Percentiles rank a stretch among this genome's conserved stretches.
phyloP scores from a whole-genome alignment of 2,329 filamentous ascomycete genomes.

The Penicillium sp. region DNA sequence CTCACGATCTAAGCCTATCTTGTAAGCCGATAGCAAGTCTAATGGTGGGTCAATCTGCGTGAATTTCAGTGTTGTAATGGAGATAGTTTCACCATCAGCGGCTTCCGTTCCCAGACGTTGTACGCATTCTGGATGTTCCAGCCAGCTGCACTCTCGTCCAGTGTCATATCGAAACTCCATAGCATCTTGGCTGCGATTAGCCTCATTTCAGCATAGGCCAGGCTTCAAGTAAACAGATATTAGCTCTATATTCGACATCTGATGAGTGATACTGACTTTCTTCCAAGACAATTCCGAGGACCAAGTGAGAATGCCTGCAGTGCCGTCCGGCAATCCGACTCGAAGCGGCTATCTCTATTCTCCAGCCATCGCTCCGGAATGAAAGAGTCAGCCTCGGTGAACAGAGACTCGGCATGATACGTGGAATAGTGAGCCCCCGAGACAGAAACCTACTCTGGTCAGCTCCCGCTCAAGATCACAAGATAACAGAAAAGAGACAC shows the following conservation, averaged over 20 bases:
- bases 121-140: conserved; percentile 24
- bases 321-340: conserved; percentile 13
- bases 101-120: conserved; percentile 23
- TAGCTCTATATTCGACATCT: not conserved
- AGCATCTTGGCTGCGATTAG: conserved; percentile 22
- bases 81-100: conserved; percentile 18
- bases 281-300: conserved; percentile 28
- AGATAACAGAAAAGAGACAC: not conserved
- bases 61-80: conserved; percentile 1
- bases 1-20: not conserved
- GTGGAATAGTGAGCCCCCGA: conserved; percentile 13
- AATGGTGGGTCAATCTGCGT: not conserved
- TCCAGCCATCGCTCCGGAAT: conserved; percentile 31
- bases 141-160: conserved; percentile 5
- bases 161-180: conserved; percentile 17
- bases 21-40: too few species aligned
- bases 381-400: conserved; percentile 26
- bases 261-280: conserved; percentile 18
- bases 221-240: conserved; percentile 8
- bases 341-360: conserved; percentile 14
- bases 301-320: conserved; percentile 27
- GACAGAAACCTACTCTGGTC: conserved; percentile 6
- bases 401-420: conserved; percentile 19
- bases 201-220: conserved; percentile 36
- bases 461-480: not conserved